These are phyloP conservation scores for Trichoderma lentiforme DNA, from an alignment of 2,329 filamentous ascomycete species.

Conservation along the genomic window DNA sequence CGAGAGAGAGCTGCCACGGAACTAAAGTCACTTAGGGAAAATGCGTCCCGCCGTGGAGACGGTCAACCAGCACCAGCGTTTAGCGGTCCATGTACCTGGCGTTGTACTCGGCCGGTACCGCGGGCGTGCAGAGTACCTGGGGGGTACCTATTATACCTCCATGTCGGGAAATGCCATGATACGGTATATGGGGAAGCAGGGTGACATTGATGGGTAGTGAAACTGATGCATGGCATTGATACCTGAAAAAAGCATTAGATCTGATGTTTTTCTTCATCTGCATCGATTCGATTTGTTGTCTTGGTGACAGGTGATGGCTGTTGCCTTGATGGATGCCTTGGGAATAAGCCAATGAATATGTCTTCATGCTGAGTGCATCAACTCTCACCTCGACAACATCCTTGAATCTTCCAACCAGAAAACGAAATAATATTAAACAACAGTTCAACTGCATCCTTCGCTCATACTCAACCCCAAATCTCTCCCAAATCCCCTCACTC, in stretches of 20 bases:
- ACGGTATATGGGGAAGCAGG: no score
- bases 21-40: slow-evolving; percentile 11
- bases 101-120: background rate
- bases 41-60: slow-evolving; percentile 16
- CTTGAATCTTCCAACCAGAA: background rate
- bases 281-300: background rate
- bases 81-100: background rate
- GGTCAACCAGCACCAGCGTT: slow-evolving; percentile 5
- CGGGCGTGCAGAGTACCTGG: background rate
- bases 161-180: no score
- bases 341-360: background rate
- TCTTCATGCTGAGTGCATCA: background rate
- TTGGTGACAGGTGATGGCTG: background rate
- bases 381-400: background rate
- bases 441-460: background rate
- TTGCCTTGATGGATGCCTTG: background rate
- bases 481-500: background rate
- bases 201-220: background rate
- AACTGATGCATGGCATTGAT: background rate
- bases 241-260: background rate
- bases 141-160: no score
- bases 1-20: slow-evolving; percentile 16
- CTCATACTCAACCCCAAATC: background rate
- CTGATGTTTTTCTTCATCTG: background rate
- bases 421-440: background rate